Conservation (phyloP, 257 asterid species). For the Scutellaria barbata region DNA sequence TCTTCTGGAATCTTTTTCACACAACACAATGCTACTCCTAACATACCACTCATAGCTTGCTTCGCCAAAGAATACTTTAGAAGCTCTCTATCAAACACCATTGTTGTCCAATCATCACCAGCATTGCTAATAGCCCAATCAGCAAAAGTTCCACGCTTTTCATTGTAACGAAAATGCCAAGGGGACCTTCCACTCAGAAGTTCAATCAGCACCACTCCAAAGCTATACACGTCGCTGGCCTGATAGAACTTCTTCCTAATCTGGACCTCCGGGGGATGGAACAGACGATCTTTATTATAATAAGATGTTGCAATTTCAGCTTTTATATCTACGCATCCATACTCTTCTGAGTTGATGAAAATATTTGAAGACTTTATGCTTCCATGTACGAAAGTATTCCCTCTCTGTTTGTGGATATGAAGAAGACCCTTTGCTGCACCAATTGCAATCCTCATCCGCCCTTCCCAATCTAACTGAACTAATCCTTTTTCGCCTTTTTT, state of each 20-base stretch:
- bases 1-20: constrained; percentile 10
- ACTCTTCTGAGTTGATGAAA: background rate
- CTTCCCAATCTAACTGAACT: background rate
- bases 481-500: background rate
- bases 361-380: background rate
- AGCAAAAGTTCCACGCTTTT: background rate
- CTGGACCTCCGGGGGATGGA: background rate
- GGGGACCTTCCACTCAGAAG: constrained; percentile 41
- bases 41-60: constrained; percentile 18
- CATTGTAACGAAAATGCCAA: background rate
- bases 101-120: background rate
- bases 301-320: background rate
- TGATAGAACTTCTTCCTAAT: background rate
- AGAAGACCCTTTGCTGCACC: background rate
- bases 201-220: constrained; percentile 39
- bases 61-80: background rate
- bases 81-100: background rate
- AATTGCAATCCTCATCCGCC: background rate
- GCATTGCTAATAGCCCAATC: constrained; percentile 12
- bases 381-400: background rate
- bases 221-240: constrained; percentile 33
- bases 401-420: background rate
- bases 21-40: constrained; percentile 2
- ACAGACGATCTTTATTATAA: background rate
- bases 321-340: background rate